Conservation (phyloP, 768 basidiomycete genomes). For the Hericium rajendrae region DNA sequence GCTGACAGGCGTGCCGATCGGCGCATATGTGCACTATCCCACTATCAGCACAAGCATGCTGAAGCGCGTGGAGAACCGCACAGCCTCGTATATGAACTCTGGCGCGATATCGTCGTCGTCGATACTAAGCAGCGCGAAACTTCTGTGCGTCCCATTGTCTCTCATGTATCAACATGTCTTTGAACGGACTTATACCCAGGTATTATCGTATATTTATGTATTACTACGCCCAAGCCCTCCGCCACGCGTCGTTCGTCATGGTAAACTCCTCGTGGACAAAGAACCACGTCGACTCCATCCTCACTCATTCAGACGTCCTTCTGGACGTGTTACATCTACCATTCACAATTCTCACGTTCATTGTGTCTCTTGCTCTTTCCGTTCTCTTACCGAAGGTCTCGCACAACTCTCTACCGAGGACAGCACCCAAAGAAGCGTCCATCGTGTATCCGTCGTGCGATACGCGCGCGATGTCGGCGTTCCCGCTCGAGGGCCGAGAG, state of each 20-base stretch:
- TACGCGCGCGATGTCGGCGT: constrained; percentile 57
- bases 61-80: constrained; percentile 55
- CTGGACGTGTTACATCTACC: constrained; percentile 35
- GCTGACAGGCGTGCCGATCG: constrained; percentile 60
- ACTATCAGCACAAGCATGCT: constrained; percentile 96
- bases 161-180: not conserved
- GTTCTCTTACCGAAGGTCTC: not conserved
- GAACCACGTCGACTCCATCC: constrained; percentile 68
- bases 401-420: not conserved
- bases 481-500: constrained; percentile 43
- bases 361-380: not conserved
- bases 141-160: constrained; percentile 36
- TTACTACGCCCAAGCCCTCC: constrained; percentile 69
- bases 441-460: constrained; percentile 93
- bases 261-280: constrained; percentile 96
- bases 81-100: constrained; percentile 54
- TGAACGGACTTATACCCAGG: constrained; percentile 25
- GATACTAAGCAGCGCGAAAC: constrained; percentile 49
- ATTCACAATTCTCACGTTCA: not conserved
- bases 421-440: constrained; percentile 19
- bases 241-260: constrained; percentile 70
- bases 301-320: constrained; percentile 43
- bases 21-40: constrained; percentile 93
- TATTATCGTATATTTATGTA: constrained; percentile 88
- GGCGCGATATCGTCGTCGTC: constrained; percentile 43